Conservation (phyloP, 2,329 filamentous ascomycete species). For the Neopestalotiopsis sp. region DNA sequence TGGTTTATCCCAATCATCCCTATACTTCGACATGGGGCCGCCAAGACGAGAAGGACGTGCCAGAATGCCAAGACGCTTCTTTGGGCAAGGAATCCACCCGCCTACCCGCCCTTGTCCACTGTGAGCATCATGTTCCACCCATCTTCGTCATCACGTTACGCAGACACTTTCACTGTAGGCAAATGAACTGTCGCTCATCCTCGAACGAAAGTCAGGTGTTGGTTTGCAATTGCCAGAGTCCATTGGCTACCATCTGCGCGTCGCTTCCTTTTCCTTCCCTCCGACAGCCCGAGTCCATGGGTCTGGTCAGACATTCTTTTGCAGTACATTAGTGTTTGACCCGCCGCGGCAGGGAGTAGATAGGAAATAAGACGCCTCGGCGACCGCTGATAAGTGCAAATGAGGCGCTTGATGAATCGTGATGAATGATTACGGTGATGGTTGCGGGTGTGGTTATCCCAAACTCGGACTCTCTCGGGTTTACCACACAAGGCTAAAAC, state of each 20-base stretch:
- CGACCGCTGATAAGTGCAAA: no score
- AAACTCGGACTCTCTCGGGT: not conserved
- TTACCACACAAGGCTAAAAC: not conserved
- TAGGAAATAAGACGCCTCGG: not conserved
- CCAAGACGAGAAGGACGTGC: not conserved
- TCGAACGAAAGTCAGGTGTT: not conserved
- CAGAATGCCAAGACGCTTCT: not conserved
- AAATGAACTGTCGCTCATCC: not conserved
- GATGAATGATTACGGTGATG: no score
- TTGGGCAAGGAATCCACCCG: not conserved
- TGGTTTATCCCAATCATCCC: not conserved
- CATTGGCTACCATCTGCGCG: not conserved
- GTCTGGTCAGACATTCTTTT: not conserved
- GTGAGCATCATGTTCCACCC: not conserved
- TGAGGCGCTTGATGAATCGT: no score
- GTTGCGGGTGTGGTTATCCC: not conserved
- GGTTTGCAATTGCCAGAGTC: not conserved
- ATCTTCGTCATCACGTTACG: conserved; percentile 1
- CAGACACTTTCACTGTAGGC: not conserved
- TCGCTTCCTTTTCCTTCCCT: not conserved
- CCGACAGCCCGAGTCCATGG: not conserved
- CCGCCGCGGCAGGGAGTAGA: not conserved
- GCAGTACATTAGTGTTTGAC: not conserved
- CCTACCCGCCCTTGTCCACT: not conserved
- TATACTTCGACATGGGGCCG: not conserved